Evolutionary conservation across 257 asterid genomes (phyloP), one percentile per base, ranked within the genome.

Genomic region (Osmanthus fragrans): DNA sequence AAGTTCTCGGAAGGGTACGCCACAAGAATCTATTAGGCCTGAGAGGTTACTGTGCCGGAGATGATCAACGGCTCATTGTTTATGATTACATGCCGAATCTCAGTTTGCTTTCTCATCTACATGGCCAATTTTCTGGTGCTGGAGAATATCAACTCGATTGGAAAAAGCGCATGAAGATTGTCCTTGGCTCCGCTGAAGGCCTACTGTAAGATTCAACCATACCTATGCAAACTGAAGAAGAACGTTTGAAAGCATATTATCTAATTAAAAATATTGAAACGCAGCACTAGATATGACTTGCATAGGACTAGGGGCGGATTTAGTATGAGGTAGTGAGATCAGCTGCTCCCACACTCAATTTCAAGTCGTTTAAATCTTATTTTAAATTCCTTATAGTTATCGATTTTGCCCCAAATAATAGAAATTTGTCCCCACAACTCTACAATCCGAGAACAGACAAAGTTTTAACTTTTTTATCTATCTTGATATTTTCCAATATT

Each of bases 51-150:
- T 92, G 94, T 65, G 96, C 86, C 2, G 97, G 92, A 1, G 85
- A 78, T 19, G 97, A 92, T 7, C 96, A 92, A 45, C 86, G 97
- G 34, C 89, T 92, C 7, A 92, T 92, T 65, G 96, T 91, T 30
- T 91, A 91, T 73, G 97, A 92, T 79, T 91, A 89, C 85, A 92
- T 92, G 97, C 92, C 97, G 9, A 92, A 92, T 88, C 91, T 92
- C 74, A 91, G 97, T 86, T 76, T 92, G 58, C 89, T 92, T 0
- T 91, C 97, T 10, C 97, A 92, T 76, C 82, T 92, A 11, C 97
- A 92, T 40, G 97, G 96, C 67, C 96, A 92, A 76, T 89, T 85
- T 54, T 86, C 88, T 6, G 86, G 82, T 54, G 87, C 88, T 6
- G 86, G 82, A 51, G 91, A 92, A 63, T 89, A 82, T 76, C 93